Base-by-base conservation (phyloP, 2,329 filamentous ascomycete species). In the Claviceps africana region DNA sequence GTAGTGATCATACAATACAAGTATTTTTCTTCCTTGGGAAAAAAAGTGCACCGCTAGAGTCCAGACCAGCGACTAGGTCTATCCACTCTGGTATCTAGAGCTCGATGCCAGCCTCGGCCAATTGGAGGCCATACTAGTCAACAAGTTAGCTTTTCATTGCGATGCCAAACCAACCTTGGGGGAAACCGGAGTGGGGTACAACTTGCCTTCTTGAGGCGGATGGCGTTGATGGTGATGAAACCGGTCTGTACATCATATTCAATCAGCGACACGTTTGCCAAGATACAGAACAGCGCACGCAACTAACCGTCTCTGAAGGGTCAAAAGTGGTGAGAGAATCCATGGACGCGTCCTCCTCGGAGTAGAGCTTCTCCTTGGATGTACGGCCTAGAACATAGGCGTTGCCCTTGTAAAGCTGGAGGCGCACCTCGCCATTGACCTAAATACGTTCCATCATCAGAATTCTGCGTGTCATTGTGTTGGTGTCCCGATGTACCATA, bases 191-290 rank as follows among this genome's bases (percentile, higher is more conserved):
- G n/a, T n/a, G n/a, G n/a, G n/a, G n/a, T n/a, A n/a, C n/a, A n/a
- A n/a, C n/a, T n/a, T n/a, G 46, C 49, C 58, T 63, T 80, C 68
- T 79, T 71, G 45, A 83, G 69, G 40, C 77, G 73, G 57, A 84
- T 83, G 56, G 78, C 78, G 62, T 89, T 76, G 60, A 87, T 81
- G 52, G 74, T 75, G 63, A 89, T 79, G 62, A 81, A 80, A 28
- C 73, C 73, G 37, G 59, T 59, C 19, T 50, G 30, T 13, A 28
- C 5, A 15, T 19, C 11, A 37, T 4, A 9, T 19, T 11, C 19
- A 1, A 7, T 45, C 22, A 45, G 30, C 19, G 31, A 19, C 22
- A 11, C 17, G 19, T 15, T 8, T 21, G 15, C 21, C 8, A 5
- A 19, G 28, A 25, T 19, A 45, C 2, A 8, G 8, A 19, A 15